Evolutionary conservation across 2,329 filamentous ascomycete species (phyloP).

Genomic region (Zelopaecilomyces penicillatus): DNA sequence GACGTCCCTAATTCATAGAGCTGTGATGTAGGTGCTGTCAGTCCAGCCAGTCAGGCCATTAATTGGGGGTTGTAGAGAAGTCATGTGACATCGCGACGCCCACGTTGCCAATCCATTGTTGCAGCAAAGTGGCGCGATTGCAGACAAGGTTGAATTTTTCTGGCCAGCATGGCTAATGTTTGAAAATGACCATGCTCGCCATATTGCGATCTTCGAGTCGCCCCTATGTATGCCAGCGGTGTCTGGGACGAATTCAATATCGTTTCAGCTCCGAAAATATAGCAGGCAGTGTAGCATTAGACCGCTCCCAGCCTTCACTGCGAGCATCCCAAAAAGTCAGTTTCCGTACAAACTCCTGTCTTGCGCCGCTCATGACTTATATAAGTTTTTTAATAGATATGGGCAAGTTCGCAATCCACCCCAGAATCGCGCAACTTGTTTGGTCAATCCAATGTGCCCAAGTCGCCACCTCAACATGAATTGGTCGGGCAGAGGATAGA

Average conservation of each 20-base stretch:
- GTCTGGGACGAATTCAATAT: constrained; percentile 12
- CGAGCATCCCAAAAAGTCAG: constrained; percentile 3
- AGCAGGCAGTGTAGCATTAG: not conserved
- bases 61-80: not conserved
- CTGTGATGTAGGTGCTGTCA: too few species aligned
- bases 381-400: constrained; percentile 7
- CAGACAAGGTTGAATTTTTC: constrained; percentile 17
- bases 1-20: too few species aligned
- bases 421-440: constrained; percentile 1
- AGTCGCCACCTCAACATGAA: not conserved
- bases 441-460: constrained; percentile 5
- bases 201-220: constrained; percentile 24
- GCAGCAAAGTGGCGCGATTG: constrained; percentile 6
- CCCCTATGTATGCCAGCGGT: constrained; percentile 27
- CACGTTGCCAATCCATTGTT: not conserved
- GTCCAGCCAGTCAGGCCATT: too few species aligned
- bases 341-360: not conserved
- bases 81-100: constrained; percentile 18
- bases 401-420: constrained; percentile 8
- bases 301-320: not conserved
- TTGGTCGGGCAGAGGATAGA: constrained; percentile 3
- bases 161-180: constrained; percentile 10
- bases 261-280: not conserved
- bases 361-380: constrained; percentile 1
- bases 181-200: constrained; percentile 1